Base-by-base conservation (phyloP, 2,329 filamentous ascomycete species). In the Gaeumannomyces tritici region DNA sequence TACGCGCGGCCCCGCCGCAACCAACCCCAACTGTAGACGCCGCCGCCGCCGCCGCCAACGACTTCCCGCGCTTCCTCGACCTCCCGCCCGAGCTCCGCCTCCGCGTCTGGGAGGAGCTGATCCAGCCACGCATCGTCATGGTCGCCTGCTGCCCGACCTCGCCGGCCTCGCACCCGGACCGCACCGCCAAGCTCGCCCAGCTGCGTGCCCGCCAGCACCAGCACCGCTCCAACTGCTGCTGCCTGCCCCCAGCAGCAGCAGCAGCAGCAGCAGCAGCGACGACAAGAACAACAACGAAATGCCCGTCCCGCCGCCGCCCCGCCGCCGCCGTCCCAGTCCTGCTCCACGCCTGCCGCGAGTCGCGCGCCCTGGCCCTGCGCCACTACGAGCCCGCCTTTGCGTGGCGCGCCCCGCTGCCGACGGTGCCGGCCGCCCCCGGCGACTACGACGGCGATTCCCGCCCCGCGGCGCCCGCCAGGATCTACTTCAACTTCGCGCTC, bases 401-500 rank as follows among this genome's bases (percentile, higher is more conserved):
- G 18, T 51, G 18, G 42, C 42, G 42, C 42, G 42, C 42, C 18
- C 42, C 42, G 18, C 65, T 74, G 60, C 73, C 66, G 18, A 51
- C 42, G 4, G 60, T 62, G 60, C 62, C 54, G 62, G 63, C 54
- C 24, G 63, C 54, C 24, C 29, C 33, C 24, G 6, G 63, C 65
- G 12, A 56, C 64, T 33, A 33, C 64, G 54, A 59, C 71, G 69
- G 64, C 71, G 73, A 70, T 24, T 72, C 9, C 35, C 35, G 35
- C 47, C 57, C 73, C 12, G 70, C 6, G 18, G 18, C 18, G 6
- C 18, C 42, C 18, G 42, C 42, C 42, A 51, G 70, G 31, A 73
- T 76, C 18, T 81, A 75, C 73, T 82, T 82, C 77, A 77, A 79
- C 71, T 82, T 78, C 68, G 68, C 63, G 28, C 70, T 71, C 31